Conservation (phyloP, 768 basidiomycete genomes). For the Trametes cubensis region DNA sequence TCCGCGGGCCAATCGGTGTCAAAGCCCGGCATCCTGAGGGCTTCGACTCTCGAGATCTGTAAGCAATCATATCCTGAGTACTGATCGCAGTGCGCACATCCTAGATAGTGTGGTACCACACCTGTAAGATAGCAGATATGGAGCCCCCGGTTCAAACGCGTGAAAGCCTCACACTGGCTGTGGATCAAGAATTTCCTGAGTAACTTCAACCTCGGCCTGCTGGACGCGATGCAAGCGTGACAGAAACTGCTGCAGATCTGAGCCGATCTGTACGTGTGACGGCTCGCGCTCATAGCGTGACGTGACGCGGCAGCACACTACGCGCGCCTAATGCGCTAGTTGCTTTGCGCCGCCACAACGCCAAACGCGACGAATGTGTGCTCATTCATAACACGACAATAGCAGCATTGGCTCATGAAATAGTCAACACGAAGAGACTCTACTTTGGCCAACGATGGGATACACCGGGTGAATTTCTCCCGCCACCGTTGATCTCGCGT, state of each 20-base stretch:
- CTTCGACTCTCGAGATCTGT: not conserved
- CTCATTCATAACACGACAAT: not conserved
- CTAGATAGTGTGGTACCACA: too few relatives aligned
- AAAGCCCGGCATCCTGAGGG: constrained; percentile 28
- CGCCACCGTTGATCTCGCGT: not conserved
- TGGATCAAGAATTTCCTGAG: too few relatives aligned
- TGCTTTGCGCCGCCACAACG: not conserved
- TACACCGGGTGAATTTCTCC: constrained; percentile 13
- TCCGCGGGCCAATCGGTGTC: constrained; percentile 89
- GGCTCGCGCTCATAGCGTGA: constrained; percentile 1
- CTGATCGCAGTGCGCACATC: too few relatives aligned
- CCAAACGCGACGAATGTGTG: not conserved
- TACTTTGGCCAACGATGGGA: not conserved
- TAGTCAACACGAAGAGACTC: too few relatives aligned
- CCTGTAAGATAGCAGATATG: too few relatives aligned
- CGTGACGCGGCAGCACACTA: not conserved
- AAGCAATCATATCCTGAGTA: not conserved
- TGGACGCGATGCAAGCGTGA: too few relatives aligned
- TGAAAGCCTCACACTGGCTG: too few relatives aligned
- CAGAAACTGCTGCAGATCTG: not conserved
- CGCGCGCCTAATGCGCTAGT: not conserved
- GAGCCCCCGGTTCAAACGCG: too few relatives aligned
- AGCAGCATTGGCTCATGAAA: too few relatives aligned
- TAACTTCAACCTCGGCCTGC: too few relatives aligned
- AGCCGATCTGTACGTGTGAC: not conserved